These are phyloP conservation scores for Batkoa obscura DNA, from an alignment of 371 early-diverging fungal species.

Conservation along the genomic window DNA sequence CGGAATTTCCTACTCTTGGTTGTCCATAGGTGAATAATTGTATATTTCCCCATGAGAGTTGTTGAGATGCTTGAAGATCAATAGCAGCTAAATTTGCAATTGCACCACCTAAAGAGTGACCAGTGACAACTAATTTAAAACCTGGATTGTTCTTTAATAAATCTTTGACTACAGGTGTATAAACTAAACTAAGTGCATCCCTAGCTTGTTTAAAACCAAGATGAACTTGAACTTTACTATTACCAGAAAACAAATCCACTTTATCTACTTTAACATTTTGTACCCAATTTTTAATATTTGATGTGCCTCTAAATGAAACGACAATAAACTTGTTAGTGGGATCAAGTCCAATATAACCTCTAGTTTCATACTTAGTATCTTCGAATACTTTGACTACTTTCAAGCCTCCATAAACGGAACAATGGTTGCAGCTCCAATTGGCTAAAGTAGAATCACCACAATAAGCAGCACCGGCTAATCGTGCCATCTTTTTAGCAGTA, in stretches of 20 bases:
- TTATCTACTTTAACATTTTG: not conserved
- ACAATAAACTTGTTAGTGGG: not conserved
- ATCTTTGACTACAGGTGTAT: not conserved
- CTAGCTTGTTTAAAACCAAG: not conserved
- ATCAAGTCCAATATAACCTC: conserved; percentile 1
- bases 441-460: not conserved
- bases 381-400: not conserved
- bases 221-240: not conserved
- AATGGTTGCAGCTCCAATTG: not conserved
- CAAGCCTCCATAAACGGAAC: not conserved
- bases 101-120: conserved; percentile 9
- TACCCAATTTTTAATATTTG: conserved; percentile 1
- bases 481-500: not conserved
- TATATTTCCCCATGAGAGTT: not conserved
- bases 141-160: not conserved
- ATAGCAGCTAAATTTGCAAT: not conserved
- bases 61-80: not conserved
- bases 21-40: conserved; percentile 13
- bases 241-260: not conserved
- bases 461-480: not conserved
- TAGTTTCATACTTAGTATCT: not conserved
- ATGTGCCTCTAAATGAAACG: not conserved
- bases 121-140: conserved; percentile 6
- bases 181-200: not conserved
- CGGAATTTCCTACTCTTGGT: conserved; percentile 27